Evolutionary conservation across 108 stramenopile genomes (phyloP).

Genomic region (Aurantiochytrium sp.): DNA sequence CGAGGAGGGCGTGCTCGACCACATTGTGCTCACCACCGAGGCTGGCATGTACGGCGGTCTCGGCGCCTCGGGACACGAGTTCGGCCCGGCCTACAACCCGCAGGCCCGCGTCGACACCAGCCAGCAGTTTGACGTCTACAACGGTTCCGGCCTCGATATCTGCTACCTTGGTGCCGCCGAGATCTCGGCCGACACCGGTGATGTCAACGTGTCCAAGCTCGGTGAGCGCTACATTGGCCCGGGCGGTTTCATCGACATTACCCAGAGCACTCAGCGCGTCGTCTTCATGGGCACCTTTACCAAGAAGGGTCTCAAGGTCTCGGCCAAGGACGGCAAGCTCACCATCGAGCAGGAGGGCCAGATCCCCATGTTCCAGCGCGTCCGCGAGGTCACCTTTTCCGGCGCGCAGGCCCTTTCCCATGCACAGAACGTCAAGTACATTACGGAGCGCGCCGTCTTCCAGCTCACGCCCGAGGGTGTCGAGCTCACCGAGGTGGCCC

Average conservation of each 20-base stretch:
- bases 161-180: conserved; percentile 64
- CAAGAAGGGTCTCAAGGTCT: conserved; percentile 55
- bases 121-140: conserved; percentile 66
- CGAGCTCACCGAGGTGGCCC: conserved; percentile 70
- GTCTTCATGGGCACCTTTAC: conserved; percentile 61
- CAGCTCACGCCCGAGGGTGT: conserved; percentile 52
- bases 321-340: conserved; percentile 46
- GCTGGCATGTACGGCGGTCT: conserved; percentile 62
- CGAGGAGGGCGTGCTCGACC: conserved; percentile 64
- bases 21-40: conserved; percentile 63
- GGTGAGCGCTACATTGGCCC: conserved; percentile 56
- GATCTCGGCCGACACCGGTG: conserved; percentile 46
- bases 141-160: conserved; percentile 62
- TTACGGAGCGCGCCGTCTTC: conserved; percentile 71
- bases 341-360: conserved; percentile 55
- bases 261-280: conserved; percentile 51
- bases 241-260: conserved; percentile 73
- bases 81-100: conserved; percentile 66
- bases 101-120: conserved; percentile 64
- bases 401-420: conserved; percentile 61
- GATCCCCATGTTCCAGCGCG: conserved; percentile 62
- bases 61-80: conserved; percentile 60
- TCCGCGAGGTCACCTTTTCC: conserved; percentile 61
- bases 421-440: conserved; percentile 63
- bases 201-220: conserved; percentile 72